Base-by-base conservation (phyloP, 345 rosid species). In the Acer negundo region DNA sequence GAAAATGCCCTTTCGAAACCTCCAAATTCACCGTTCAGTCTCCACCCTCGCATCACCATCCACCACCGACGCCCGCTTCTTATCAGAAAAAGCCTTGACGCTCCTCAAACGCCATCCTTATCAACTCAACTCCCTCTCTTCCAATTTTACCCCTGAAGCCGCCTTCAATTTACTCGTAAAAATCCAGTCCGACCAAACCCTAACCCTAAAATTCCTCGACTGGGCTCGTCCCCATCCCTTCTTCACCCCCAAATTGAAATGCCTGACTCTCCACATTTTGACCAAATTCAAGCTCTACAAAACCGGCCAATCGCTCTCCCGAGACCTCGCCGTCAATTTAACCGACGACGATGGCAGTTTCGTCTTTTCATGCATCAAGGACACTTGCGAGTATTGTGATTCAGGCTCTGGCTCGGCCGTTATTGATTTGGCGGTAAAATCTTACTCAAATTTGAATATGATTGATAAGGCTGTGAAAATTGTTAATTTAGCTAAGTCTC, bases 341-440 rank as follows among this genome's bases (percentile, higher is more conserved):
- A 19, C 42, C 23, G 87, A 85, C 65, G 88, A 84, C 64, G 79
- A 77, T 11, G 97, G 93, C 75, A 72, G 78, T 62, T 82, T 85
- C 56, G 90, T 93, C 74, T 94, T 94, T 77, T 67, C 81, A 7
- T 87, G 87, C 71, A 80, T 94, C 19, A 87, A 85, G 55, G 97
- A 94, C 47, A 90, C 97, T 3, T 89, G 87, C 80, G 77, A 77
- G 2, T 16, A 70, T 53, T 93, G 97, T 68, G 15, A 84, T 75
- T 91, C 98, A 1, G 89, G 88, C 87, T 94, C 98, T 4, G 89
- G 90, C 87, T 93, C 98, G 42, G 88, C 94, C 26, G 97, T 93
- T 78, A 85, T 94, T 77, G 98, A 94, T 83, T 75, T 93, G 80
- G 97, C 91, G 56, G 97, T 93, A 74, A 93, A 94, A 72, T 86